Percentiles rank a stretch among this genome's conserved stretches.
phyloP scores from a whole-genome alignment of 768 basidiomycete genomes.

The Boletellus sp. region DNA sequence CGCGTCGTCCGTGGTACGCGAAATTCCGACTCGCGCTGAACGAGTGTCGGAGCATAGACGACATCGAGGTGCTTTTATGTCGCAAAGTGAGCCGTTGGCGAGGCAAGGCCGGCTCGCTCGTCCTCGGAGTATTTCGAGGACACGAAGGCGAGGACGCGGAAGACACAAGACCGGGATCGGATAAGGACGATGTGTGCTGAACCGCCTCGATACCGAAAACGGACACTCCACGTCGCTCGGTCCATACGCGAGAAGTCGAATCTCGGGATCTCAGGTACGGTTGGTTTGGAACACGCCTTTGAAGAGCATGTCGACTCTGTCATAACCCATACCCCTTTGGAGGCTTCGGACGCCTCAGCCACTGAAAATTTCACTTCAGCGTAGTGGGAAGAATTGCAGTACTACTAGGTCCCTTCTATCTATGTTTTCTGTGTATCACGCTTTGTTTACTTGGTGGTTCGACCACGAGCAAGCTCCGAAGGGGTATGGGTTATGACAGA shows the following conservation, averaged over 20 bases:
- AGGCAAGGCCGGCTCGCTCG: slow-evolving; percentile 28
- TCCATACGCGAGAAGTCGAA: too few species aligned
- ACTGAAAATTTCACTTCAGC: too few species aligned
- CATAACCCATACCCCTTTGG: too few species aligned
- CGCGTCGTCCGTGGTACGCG: slow-evolving; percentile 51
- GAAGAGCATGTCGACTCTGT: too few species aligned
- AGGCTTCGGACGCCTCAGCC: too few species aligned
- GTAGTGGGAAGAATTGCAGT: too few species aligned
- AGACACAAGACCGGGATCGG: not conserved
- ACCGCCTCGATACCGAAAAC: not conserved
- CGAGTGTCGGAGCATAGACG: slow-evolving; percentile 41
- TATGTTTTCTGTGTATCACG: too few species aligned
- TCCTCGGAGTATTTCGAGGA: not conserved
- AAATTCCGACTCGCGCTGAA: slow-evolving; percentile 50
- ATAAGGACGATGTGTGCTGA: slow-evolving; percentile 2
- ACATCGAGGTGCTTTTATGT: slow-evolving; percentile 44
- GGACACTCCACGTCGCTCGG: not conserved
- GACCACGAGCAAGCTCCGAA: too few species aligned
- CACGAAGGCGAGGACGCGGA: not conserved
- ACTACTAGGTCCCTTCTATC: too few species aligned
- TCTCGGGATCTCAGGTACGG: too few species aligned
- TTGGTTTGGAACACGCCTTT: not conserved
- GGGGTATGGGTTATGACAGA: too few species aligned
- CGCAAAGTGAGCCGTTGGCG: slow-evolving; percentile 49
- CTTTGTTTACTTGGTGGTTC: too few species aligned